Evolutionary conservation across 176 grass and related monocot species (phyloP), one percentile per base, ranked within the genome.

Genomic region (Aegilops longissima): DNA sequence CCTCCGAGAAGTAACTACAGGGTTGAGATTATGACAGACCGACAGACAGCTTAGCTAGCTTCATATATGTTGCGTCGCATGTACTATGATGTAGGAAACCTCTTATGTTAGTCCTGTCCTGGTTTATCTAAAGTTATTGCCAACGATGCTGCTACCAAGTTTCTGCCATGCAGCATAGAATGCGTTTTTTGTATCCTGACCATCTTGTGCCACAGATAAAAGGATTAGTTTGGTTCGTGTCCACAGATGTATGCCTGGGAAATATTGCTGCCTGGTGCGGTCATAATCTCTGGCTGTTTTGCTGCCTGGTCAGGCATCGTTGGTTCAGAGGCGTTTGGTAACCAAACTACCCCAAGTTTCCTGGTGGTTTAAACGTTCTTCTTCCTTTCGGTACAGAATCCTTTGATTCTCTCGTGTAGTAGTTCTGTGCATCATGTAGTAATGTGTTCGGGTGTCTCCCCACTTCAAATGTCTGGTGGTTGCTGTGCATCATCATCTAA

Each of bases 61-160:
- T 73, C 5, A 4, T 87, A 36, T 39, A 80, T 62, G 76, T 59
- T 29, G 14, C 27, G 68, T 75, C 21, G 51, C 44, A 80, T 90
- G 74, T 83, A 78, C 44, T 5, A 61, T 23, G 44, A 77, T 66
- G 44, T 71, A 54, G 59, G 30, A 4, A 27, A 17, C 5, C 34
- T 7, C 6, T 67, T 14, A 24, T 12, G 20, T 40, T 76, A n/a
- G 70, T 4, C 6, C 38, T 76, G 25, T 17, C 14, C 13, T 38
- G 49, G 31, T 52, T 25, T 40, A 12, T 65, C 56, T 23, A 8
- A 52, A 76, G 63, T 36, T 54, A 25, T 35, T 85, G 58, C 20
- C 39, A 66, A 52, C 2, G 40, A 71, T 27, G 23, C 23, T 56
- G 68, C 9, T 65, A 30, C 42, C 62, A 78, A 51, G 51, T 82